Percentiles rank a stretch among this genome's conserved stretches.
phyloP scores from a whole-genome alignment of 345 rosid species.

The Zanthoxylum bungeanum region DNA sequence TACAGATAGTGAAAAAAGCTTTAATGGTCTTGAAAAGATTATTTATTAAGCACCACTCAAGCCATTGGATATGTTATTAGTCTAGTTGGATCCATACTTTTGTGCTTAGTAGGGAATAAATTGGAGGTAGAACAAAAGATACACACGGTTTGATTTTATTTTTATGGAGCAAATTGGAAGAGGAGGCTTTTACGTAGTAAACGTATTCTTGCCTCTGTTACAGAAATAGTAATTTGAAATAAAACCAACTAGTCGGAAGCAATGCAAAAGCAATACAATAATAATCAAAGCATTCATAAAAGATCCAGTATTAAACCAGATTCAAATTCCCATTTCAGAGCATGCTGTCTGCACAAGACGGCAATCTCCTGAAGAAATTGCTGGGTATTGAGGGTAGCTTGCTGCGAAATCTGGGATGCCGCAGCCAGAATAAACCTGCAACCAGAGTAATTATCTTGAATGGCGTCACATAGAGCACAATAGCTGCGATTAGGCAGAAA shows the following conservation, averaged over 20 bases:
- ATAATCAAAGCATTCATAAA: neutral
- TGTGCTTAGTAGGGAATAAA: neutral
- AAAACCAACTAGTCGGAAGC: neutral
- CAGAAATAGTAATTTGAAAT: neutral
- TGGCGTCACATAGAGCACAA: constrained; percentile 64
- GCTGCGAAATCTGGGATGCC: constrained; percentile 84
- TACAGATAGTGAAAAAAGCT: too few species aligned
- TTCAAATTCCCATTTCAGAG: constrained; percentile 32
- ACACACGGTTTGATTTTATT: neutral
- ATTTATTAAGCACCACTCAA: too few species aligned
- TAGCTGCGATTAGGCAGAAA: constrained; percentile 66
- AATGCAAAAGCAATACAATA: neutral
- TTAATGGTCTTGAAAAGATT: too few species aligned
- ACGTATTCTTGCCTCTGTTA: neutral
- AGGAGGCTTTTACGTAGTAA: neutral
- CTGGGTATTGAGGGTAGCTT: constrained; percentile 81
- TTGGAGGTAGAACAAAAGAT: neutral
- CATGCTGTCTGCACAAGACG: constrained; percentile 76
- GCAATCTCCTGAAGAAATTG: constrained; percentile 84
- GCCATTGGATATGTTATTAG: neutral
- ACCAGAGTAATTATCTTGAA: constrained; percentile 59
- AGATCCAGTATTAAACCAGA: neutral
- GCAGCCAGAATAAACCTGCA: constrained; percentile 60
- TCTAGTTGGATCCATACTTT: neutral
- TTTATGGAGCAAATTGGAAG: neutral